Evolutionary conservation across 2,329 filamentous ascomycete species (phyloP).

Genomic region (Nothophaeocryptopus gaeumannii): DNA sequence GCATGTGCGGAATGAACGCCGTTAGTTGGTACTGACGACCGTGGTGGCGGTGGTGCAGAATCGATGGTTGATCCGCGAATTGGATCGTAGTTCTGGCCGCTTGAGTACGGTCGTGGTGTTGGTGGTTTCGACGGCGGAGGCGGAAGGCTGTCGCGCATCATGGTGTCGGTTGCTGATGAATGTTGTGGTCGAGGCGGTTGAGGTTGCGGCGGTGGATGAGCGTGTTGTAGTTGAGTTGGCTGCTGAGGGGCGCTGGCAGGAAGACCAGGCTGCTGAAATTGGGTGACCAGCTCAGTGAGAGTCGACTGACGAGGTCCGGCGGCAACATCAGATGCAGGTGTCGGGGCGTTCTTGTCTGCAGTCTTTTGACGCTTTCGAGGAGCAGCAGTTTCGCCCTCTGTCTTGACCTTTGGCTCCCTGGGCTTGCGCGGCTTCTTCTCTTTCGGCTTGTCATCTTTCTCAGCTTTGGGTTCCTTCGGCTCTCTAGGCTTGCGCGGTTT

Average conservation of each 20-base stretch:
- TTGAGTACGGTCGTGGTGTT: constrained; percentile 53
- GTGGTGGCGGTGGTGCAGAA: constrained; percentile 25
- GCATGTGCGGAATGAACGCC: constrained; percentile 35
- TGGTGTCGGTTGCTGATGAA: constrained; percentile 12
- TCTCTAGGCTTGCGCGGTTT: constrained; percentile 43
- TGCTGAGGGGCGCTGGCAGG: constrained; percentile 19
- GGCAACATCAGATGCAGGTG: constrained; percentile 19
- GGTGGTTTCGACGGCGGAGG: constrained; percentile 37
- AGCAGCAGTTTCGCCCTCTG: constrained; percentile 29
- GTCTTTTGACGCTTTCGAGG: constrained; percentile 50
- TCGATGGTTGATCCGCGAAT: constrained; percentile 67
- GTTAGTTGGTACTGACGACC: constrained; percentile 20
- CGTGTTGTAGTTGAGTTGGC: constrained; percentile 8
- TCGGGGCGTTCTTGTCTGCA: constrained; percentile 33
- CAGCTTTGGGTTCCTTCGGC: constrained; percentile 34
- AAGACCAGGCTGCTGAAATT: constrained; percentile 25
- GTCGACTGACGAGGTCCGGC: constrained; percentile 38
- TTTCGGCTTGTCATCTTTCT: constrained; percentile 41
- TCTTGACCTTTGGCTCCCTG: constrained; percentile 47
- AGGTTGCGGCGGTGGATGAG: constrained; percentile 28
- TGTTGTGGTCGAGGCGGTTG: constrained; percentile 25
- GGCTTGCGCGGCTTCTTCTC: constrained; percentile 46
- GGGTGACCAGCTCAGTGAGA: constrained; percentile 40
- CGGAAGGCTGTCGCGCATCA: constrained; percentile 34
- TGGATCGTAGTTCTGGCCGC: constrained; percentile 84